These are phyloP conservation scores for Schizopora paradoxa DNA, from an alignment of 1,284 basidiomycete species.

Conservation along the genomic window DNA sequence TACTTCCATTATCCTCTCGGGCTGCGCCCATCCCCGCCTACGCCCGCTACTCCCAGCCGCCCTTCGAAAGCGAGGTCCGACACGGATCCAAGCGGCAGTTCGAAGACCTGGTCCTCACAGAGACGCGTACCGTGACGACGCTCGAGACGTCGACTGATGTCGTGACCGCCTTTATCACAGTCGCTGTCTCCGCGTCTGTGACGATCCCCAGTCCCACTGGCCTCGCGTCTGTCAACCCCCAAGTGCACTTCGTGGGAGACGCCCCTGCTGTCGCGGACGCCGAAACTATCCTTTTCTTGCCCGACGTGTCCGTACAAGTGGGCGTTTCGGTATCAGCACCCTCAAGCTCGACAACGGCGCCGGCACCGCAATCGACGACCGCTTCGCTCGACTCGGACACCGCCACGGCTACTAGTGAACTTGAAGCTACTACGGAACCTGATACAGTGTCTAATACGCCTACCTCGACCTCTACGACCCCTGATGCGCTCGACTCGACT, in stretches of 20 bases:
- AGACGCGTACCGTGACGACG: conserved; percentile 8
- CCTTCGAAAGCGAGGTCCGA: too few relatives aligned
- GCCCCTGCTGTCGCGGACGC: background rate
- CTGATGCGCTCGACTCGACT: background rate
- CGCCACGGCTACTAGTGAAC: background rate
- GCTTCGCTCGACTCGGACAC: background rate
- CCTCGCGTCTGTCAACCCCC: background rate
- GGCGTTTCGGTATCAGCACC: background rate
- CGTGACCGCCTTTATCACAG: conserved; percentile 5
- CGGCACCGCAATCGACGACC: background rate
- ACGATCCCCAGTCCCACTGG: background rate
- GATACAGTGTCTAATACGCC: background rate
- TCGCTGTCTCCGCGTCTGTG: background rate
- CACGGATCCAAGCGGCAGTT: too few relatives aligned
- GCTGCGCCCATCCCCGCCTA: conserved; percentile 1
- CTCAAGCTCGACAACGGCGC: background rate
- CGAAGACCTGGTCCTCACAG: conserved; percentile 9
- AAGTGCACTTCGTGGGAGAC: conserved; percentile 3
- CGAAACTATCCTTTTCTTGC: conserved; percentile 13
- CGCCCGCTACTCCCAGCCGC: too few relatives aligned
- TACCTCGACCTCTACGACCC: background rate
- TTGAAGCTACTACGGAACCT: background rate
- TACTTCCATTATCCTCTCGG: conserved; percentile 2
- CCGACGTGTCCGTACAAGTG: background rate
- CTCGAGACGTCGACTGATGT: conserved; percentile 12